Conservation (phyloP, 441 rosid genomes). For the Sinapis alba region DNA sequence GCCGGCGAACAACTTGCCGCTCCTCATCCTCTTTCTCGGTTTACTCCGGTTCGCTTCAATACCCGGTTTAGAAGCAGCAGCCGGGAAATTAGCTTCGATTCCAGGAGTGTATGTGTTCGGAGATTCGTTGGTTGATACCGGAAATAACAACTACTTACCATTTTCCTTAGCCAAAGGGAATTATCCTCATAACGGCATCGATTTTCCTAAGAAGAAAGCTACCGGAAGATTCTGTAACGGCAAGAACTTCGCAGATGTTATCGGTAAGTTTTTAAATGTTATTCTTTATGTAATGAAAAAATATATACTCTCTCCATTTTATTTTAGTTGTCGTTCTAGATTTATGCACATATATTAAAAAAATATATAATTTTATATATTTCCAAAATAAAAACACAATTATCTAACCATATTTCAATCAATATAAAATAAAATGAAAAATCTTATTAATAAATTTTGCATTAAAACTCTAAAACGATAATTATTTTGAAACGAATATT, state of each 20-base stretch:
- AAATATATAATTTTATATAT: too few relatives aligned
- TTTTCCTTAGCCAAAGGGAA: slow-evolving; percentile 43
- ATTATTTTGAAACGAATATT: too few relatives aligned
- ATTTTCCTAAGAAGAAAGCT: slow-evolving; percentile 47
- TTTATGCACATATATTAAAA: too few relatives aligned
- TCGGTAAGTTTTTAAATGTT: slow-evolving; percentile 44
- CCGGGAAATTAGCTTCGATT: slow-evolving; percentile 21
- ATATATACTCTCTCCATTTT: too few relatives aligned
- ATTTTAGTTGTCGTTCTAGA: too few relatives aligned
- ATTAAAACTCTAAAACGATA: too few relatives aligned
- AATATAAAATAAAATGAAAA: too few relatives aligned
- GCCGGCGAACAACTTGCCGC: slow-evolving; percentile 12
- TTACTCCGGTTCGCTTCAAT: slow-evolving; percentile 22
- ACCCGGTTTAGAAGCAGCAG: slow-evolving; percentile 26
- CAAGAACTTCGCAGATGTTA: slow-evolving; percentile 67
- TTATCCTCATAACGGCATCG: slow-evolving; percentile 55
- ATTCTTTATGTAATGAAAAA: background rate
- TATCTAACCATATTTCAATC: too few relatives aligned
- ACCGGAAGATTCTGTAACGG: slow-evolving; percentile 70
- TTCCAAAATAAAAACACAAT: too few relatives aligned
- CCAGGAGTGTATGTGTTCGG: slow-evolving; percentile 57
- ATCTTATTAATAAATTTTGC: too few relatives aligned
- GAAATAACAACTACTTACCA: slow-evolving; percentile 52
- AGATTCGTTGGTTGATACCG: slow-evolving; percentile 57
- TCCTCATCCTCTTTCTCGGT: slow-evolving; percentile 16